Base-by-base conservation (phyloP, 176 grass and related monocot species). In the Carex pumila region DNA sequence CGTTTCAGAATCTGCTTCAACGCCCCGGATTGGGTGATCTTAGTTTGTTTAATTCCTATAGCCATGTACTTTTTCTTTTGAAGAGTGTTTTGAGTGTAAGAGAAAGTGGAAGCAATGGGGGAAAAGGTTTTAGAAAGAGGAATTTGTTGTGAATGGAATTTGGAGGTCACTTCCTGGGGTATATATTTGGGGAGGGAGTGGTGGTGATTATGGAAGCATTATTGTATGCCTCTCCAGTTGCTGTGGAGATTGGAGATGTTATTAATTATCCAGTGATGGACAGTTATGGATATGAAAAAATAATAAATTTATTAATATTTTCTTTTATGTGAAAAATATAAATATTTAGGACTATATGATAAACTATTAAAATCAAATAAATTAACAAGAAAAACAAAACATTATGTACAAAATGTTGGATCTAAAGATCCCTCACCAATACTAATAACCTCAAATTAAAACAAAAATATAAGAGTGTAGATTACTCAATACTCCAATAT, bases 1-100 rank as follows among this genome's bases (percentile, higher is more conserved):
- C 89, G 74, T 83, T 73, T 75, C 29, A 94, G 82, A 62, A 94
- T 94, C 78, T 94, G 89, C 79, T 83, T 87, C 41, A 94, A 25
- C 5, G 63, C 68, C 68, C 30, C 43, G 1, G 77, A 43, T 74
- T 91, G 87, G 14, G 84, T 61, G 65, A 82, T 75, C 80, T 84
- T 90, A 72, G 45, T 86, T 60, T 74, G 71, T 64, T 79, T 39
- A 39, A 39, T 83, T 57, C 72, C 39, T 29, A 90, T 88, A 17
- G 88, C 80, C 91, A 92, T 92, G 8, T 39, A 39, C 19, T 59
- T 7, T 13, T 22, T 45, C 7, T 37, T 57, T 65, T 54, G n/a
- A 3, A 12, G 62, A 36, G 10, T 15, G 4, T 49, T 66, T 62
- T 71, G 22, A 47, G 65, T 79, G 53, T 14, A 49, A 65, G 50